Evolutionary conservation across 2,329 filamentous ascomycete genomes (phyloP), one percentile per base, ranked within the genome.

Genomic region (Laburnicola sp.): DNA sequence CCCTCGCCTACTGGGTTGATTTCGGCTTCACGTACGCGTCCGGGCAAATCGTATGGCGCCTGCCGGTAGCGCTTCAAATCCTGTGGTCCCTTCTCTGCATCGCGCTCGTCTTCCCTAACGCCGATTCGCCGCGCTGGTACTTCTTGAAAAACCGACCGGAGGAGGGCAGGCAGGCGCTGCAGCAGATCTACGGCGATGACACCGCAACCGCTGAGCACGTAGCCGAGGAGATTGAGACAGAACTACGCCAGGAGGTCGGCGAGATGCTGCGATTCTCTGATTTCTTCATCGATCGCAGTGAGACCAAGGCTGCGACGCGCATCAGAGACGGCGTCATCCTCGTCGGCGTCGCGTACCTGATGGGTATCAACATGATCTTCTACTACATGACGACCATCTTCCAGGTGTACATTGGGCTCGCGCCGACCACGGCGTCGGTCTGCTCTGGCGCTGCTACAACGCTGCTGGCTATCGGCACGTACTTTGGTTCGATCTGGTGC

Each of bases 321-420:
- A 67, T 68, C 4, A 64, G 69, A 16, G 69, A 70, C 10, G 74
- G 74, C 61, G 53, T 68, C 21, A 56, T 72, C n/a, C 71, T 75
- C 58, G 73, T 75, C 47, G 68, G 61, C 10, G 68, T 75, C 9
- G 70, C 73, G n/a, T 72, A 75, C 53, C 70, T 75, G 60, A 74
- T 73, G 21, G 74, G 71, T 10, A 71, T 74, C 53, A 74, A 76
- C 55, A 72, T 74, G 51, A 74, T 76, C 45, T 67, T 66, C 46
- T 75, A 75, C 58, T 75, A 75, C 53, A 72, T 72, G 53, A 75
- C 69, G 5, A 69, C 69, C 52, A 72, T 75, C 62, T 75, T 74
- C 60, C 61, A 69, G 31, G 59, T 64, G 3, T 69, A 68, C 42
- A 66, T 68, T 35, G 64, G 64, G 11, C 59, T 66, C 16, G 45